A percentile compares a stretch with the other conserved stretches of the same genome.
phyloP scores from a whole-genome alignment of 1,284 basidiomycete genomes.

The Pterulicium gracile region DNA sequence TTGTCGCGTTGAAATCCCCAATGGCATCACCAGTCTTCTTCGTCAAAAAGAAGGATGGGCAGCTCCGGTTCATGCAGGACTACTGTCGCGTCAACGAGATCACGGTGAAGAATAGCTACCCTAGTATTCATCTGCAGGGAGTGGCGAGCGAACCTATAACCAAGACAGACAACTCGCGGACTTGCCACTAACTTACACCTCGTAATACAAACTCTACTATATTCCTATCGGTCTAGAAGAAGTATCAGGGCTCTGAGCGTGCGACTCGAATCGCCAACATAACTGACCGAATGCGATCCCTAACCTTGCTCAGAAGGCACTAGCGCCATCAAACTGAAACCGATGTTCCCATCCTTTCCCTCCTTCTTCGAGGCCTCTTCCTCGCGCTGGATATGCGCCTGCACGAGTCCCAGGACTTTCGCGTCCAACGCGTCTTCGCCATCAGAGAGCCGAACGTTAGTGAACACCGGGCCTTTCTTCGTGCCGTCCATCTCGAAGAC shows the following conservation, averaged over 20 bases:
- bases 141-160: no score
- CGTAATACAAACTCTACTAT: no score
- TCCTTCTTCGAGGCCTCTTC: constrained; percentile 4
- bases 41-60: neutral
- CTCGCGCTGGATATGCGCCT: constrained; percentile 17
- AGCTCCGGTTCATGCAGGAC: neutral
- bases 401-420: constrained; percentile 17
- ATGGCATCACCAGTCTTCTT: neutral
- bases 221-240: no score
- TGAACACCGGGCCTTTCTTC: constrained; percentile 23
- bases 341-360: constrained; percentile 14
- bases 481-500: constrained; percentile 25
- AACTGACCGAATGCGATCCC: no score
- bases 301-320: constrained; percentile 10
- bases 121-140: no score
- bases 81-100: no score
- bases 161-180: no score
- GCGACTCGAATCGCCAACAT: no score
- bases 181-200: no score
- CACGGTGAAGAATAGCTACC: no score
- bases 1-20: neutral
- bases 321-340: constrained; percentile 23
- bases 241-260: no score
- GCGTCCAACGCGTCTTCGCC: constrained; percentile 19
- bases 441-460: constrained; percentile 13